These are phyloP conservation scores for Ceratobasidium papillatum DNA, from an alignment of 1,284 basidiomycete genomes.

Conservation along the genomic window DNA sequence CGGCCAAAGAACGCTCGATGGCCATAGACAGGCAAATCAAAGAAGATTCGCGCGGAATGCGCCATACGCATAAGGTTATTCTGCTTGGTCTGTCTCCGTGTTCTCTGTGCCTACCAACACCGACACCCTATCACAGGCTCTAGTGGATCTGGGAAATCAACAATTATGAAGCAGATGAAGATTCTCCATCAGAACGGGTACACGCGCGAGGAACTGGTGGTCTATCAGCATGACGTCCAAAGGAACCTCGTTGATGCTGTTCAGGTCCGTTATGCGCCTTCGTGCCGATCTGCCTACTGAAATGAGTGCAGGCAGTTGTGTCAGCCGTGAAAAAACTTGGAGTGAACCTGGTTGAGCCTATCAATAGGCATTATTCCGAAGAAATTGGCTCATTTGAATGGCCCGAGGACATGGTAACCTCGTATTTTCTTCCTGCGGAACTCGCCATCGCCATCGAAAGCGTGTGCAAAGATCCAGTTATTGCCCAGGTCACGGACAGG, in stretches of 20 bases:
- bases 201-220: slow-evolving; percentile 78
- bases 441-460: slow-evolving; percentile 82
- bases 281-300: not conserved
- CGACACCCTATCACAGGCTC: slow-evolving; percentile 59
- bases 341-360: slow-evolving; percentile 79
- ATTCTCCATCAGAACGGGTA: slow-evolving; percentile 98
- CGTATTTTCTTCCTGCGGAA: slow-evolving; percentile 64
- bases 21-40: slow-evolving; percentile 77
- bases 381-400: slow-evolving; percentile 41
- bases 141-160: slow-evolving; percentile 93
- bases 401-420: slow-evolving; percentile 26
- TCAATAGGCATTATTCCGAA: slow-evolving; percentile 62
- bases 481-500: slow-evolving; percentile 86
- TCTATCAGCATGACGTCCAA: slow-evolving; percentile 81
- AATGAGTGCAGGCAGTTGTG: slow-evolving; percentile 73
- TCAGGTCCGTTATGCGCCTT: slow-evolving; percentile 10
- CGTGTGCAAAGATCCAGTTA: slow-evolving; percentile 92
- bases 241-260: slow-evolving; percentile 84
- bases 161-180: slow-evolving; percentile 99
- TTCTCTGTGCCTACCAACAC: not conserved
- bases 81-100: slow-evolving; percentile 69
- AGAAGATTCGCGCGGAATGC: slow-evolving; percentile 76
- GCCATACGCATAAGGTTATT: slow-evolving; percentile 94
- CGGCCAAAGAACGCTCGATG: slow-evolving; percentile 72
- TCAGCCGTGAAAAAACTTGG: slow-evolving; percentile 90